These are phyloP conservation scores for Cytospora chrysosperma DNA, from an alignment of 2,329 filamentous ascomycete genomes.

Conservation along the genomic window DNA sequence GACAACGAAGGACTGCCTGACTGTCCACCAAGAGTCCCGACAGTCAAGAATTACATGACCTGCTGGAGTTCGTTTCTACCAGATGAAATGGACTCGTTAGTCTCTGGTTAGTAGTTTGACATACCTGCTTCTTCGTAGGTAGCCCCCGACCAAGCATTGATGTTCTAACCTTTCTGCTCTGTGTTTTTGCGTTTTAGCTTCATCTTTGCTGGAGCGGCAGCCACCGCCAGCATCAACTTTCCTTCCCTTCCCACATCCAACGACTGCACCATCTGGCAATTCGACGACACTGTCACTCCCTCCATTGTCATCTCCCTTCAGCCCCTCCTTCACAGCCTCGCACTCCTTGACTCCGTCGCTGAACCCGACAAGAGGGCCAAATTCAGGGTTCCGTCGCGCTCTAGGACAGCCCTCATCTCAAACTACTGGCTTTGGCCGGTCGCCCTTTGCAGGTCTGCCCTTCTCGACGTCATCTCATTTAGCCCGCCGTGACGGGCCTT, in stretches of 20 bases:
- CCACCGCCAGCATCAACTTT: not conserved
- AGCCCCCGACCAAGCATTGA: not conserved
- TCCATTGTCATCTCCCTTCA: constrained; percentile 3
- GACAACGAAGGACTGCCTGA: not conserved
- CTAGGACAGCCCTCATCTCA: not conserved
- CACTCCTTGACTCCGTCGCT: constrained; percentile 4
- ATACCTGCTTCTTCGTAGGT: not conserved
- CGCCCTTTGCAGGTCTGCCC: constrained; percentile 1
- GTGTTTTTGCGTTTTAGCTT: constrained; percentile 9
- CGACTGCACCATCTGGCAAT: not conserved
- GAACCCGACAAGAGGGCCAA: not conserved
- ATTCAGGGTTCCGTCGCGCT: not conserved
- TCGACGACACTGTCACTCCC: constrained; percentile 1
- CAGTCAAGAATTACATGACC: constrained; percentile 2
- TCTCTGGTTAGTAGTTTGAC: constrained; percentile 16
- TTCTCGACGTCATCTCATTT: constrained; percentile 14
- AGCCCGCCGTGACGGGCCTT: constrained; percentile 6
- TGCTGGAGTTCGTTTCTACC: constrained; percentile 8
- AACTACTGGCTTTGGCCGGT: not conserved
- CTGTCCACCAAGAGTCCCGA: not conserved
- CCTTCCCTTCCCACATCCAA: not conserved
- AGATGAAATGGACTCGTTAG: constrained; percentile 13
- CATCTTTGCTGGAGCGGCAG: constrained; percentile 8
- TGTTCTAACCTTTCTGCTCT: constrained; percentile 4
- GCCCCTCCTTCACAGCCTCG: constrained; percentile 1